Evolutionary conservation across 495 filamentous ascomycete species (phyloP), one percentile per base, ranked within the genome.

Genomic region (Penicillium longicatenatum): DNA sequence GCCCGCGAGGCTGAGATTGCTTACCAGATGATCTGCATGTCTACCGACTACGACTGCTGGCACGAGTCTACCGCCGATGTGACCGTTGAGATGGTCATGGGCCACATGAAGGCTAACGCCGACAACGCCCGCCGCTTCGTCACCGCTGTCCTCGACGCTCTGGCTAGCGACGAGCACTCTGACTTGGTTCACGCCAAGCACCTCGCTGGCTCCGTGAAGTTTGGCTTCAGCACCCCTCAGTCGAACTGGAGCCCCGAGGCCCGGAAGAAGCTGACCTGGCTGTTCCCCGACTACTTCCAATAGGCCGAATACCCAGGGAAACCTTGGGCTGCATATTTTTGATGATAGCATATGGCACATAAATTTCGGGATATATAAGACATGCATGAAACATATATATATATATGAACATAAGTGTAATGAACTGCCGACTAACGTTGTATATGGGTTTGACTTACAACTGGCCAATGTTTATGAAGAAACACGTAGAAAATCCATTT

Each of bases 31-130:
- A 93, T 99, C 63, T 97, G 93, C 80, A 99, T 99, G 95, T 87
- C 89, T 26, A 99, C 94, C 21, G 94, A 99, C 75, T 99, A 99
- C 66, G 95, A 99, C 74, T 96, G 93, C 83, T 98, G 94, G 94
- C 89, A 90, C 69, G 73, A 75, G 53, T 79, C 79, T 6, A 86
- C 83, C 45, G 89, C 87, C 41, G 85, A 84, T 54, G 94, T 99
- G 33, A 92, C 89, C 58, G 94, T 99, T 8, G 90, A 90, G 68
- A 97, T 97, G 89, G 95, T 99, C 14, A 93, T 97, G 88, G 89
- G 84, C 44, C 88, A 97, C 72, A 99, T 99, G 95, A 87, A 85
- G 61, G 86, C 89, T 53, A 99, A 99, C 72, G 80, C 88, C 44
- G 78, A 84, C 58, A 99, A 98, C 66, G 95, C 94, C 46, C 85